Base-by-base conservation (phyloP, 306 rosid genomes). In the Vicia villosa region DNA sequence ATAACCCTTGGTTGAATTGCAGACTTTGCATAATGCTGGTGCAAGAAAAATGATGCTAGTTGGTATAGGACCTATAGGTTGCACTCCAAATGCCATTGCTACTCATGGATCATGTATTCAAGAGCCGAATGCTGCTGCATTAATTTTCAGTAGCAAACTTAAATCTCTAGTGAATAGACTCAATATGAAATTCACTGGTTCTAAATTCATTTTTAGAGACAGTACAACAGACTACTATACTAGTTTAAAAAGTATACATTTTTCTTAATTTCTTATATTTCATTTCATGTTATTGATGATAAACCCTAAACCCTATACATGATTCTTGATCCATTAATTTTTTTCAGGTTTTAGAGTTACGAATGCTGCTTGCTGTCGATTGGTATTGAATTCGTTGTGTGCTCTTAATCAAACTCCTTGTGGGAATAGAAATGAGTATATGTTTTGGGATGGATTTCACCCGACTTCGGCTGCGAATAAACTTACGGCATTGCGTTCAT, bases 11-110 rank as follows among this genome's bases (percentile, higher is more conserved):
- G 43, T 16, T 37, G 47, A 22, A 32, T 12, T 21, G 22, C 64
- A 85, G 87, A 42, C 0, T 4, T 68, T 88, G 72, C 68, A 65
- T 71, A 37, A 41, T n/a, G 13, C 5, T 55, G 86, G 95, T 32
- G 95, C 87, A 37, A 82, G 87, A 67, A 88, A 82, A 66, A 61
- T 59, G 8, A 89, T 71, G 1, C 4, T 86, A 60, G 34, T 52
- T 61, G 91, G 91, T 57, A 0, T 76, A 38, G 95, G 95, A 9
- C 49, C 0, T 0, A 14, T 88, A 4, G 95, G 95, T 4, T 86
- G 82, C 56, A 51, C 46, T 64, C 91, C 86, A 3, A 20, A 19
- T 21, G 43, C 80, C 17, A 51, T 45, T 0, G 7, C 60, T 6
- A n/a, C 1, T 1, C 38, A 13, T 36, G 84, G 79, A 3, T 13